Percentiles rank a stretch among this genome's conserved stretches.
phyloP scores from a whole-genome alignment of 768 basidiomycete genomes.

The Leccinum subtestaceum region DNA sequence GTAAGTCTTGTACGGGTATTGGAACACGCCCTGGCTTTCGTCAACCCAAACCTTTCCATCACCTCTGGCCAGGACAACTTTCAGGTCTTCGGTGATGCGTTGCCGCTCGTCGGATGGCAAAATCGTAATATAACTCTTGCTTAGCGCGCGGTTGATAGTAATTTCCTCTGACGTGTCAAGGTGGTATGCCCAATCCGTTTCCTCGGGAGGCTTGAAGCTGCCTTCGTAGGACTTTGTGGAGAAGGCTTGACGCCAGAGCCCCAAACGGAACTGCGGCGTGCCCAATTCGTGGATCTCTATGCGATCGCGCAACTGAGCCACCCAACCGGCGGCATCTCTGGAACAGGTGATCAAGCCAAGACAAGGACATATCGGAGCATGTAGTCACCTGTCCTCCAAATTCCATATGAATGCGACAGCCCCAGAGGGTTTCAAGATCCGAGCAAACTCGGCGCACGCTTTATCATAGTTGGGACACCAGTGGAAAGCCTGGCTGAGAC shows the following conservation, averaged over 20 bases:
- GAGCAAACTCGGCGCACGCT: conserved; percentile 73
- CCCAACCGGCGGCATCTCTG: conserved; percentile 68
- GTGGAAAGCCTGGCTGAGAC: conserved; percentile 71
- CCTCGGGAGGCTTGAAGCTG: conserved; percentile 57
- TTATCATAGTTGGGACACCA: conserved; percentile 83
- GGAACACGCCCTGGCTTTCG: conserved; percentile 65
- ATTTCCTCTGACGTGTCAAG: conserved; percentile 52
- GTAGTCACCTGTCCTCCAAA: conserved; percentile 68
- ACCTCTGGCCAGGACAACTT: conserved; percentile 53
- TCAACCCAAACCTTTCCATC: conserved; percentile 76
- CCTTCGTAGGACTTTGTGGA: conserved; percentile 56
- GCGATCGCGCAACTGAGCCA: conserved; percentile 64
- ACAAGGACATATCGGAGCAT: background rate
- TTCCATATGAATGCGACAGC: conserved; percentile 84
- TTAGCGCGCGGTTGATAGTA: conserved; percentile 64
- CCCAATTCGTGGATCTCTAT: conserved; percentile 68
- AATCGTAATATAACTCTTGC: conserved; percentile 83
- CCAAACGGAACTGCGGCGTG: conserved; percentile 80
- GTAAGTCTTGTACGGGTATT: conserved; percentile 74
- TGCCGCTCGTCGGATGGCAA: conserved; percentile 56
- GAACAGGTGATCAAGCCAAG: background rate
- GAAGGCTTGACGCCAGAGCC: conserved; percentile 72
- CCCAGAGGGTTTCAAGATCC: conserved; percentile 77
- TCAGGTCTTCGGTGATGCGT: conserved; percentile 49
- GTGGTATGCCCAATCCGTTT: conserved; percentile 52